Conservation (phyloP, 2,329 filamentous ascomycete genomes). For the Basipetospora chlamydospora region DNA sequence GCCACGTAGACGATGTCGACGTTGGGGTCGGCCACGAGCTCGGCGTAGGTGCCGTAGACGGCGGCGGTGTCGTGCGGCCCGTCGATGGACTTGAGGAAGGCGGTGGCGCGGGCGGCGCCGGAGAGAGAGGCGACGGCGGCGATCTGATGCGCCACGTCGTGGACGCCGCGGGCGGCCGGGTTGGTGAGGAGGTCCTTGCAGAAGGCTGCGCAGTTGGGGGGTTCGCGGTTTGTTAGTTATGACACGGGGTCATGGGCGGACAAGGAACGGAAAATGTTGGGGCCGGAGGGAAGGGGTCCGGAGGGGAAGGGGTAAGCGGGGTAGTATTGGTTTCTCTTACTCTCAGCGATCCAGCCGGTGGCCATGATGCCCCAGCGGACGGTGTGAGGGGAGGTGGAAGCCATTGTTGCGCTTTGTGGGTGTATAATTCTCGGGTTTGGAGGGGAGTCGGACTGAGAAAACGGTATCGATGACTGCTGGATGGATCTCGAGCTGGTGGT, state of each 20-base stretch:
- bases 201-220: too few species aligned
- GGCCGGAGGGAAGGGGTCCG: too few species aligned
- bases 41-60: slow-evolving; percentile 68
- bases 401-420: not conserved
- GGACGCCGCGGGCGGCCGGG: slow-evolving; percentile 51
- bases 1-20: slow-evolving; percentile 82
- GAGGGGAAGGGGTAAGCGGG: too few species aligned
- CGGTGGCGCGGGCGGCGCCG: slow-evolving; percentile 51
- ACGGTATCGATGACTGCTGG: not conserved
- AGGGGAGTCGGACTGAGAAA: too few species aligned
- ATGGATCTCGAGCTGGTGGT: too few species aligned
- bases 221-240: too few species aligned
- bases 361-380: slow-evolving; percentile 47
- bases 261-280: not conserved
- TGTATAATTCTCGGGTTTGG: too few species aligned
- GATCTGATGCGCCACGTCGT: slow-evolving; percentile 62
- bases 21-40: slow-evolving; percentile 63
- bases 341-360: slow-evolving; percentile 43
- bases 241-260: too few species aligned
- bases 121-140: slow-evolving; percentile 69
- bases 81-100: slow-evolving; percentile 58
- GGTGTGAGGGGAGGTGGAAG: slow-evolving; percentile 23
- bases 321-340: slow-evolving; percentile 20
- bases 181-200: slow-evolving; percentile 66
- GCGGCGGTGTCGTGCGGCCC: slow-evolving; percentile 54